Conservation (phyloP, 306 rosid genomes). For the Echinosophora koreensis region DNA sequence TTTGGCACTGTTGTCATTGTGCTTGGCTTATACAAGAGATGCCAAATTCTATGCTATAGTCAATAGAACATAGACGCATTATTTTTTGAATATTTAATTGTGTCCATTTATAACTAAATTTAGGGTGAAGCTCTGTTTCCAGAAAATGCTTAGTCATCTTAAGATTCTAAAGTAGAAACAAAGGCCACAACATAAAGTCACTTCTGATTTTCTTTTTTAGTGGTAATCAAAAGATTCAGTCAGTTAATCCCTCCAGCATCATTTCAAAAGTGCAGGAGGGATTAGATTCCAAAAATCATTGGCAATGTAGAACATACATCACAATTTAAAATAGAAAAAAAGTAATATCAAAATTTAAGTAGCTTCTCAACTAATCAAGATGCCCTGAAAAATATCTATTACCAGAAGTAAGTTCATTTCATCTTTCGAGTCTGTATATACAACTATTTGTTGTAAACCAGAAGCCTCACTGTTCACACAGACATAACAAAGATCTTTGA, state of each 20-base stretch:
- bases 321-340: conserved; percentile 27
- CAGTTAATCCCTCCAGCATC: neutral
- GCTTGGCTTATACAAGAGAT: conserved; percentile 20
- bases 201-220: conserved; percentile 14
- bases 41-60: conserved; percentile 30
- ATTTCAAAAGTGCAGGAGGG: conserved; percentile 1
- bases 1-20: neutral
- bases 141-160: conserved; percentile 32
- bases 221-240: conserved; percentile 18
- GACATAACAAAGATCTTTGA: conserved; percentile 76
- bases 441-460: conserved; percentile 64
- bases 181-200: neutral
- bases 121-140: conserved; percentile 4
- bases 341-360: conserved; percentile 32
- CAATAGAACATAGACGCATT: neutral
- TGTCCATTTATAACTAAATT: conserved; percentile 19
- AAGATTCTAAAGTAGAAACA: conserved; percentile 39
- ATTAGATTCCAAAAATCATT: conserved; percentile 25
- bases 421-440: conserved; percentile 73
- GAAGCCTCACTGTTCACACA: conserved; percentile 56
- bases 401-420: conserved; percentile 82
- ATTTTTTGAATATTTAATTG: conserved; percentile 8
- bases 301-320: conserved; percentile 24
- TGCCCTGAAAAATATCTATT: conserved; percentile 17
- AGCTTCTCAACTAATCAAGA: neutral